Base-by-base conservation (phyloP, 2,329 filamentous ascomycete species). In the Lasiodiplodia hormozganensis region DNA sequence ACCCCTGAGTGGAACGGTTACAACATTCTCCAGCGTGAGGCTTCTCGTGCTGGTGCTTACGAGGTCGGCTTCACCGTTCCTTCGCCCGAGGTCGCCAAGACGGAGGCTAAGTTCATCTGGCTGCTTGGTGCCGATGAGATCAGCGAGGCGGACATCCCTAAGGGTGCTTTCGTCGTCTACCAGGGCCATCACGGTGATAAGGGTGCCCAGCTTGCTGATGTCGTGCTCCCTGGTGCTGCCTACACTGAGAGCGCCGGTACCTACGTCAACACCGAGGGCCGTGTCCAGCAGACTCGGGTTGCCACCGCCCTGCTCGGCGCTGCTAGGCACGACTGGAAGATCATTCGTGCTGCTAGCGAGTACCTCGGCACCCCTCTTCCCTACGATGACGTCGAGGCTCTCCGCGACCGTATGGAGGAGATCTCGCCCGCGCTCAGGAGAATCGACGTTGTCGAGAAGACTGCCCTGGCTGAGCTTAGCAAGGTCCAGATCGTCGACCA, bases 221-320 rank as follows among this genome's bases (percentile, higher is more conserved):
- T 99, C 69, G 88, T 99, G 73, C 92, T 99, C 23, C 96, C 96
- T 34, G 95, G 94, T 73, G 94, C 94, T 62, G 94, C 96, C 14
- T 99, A 97, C 84, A 98, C 95, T 28, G 96, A 99, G 85, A 99
- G 98, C 86, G 89, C 91, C 28, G 94, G 90, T 70, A 99, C 96
- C 54, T 99, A 97, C 77, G 89, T 99, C 83, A 99, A 98, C 88
- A 98, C 96, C 0, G 96, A 99, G 82, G 96, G 96, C 68, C 92
- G 96, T 75, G 93, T 96, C 25, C 96, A 99, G 84, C 91, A 97
- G 85, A 96, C 92, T 66, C 92, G 96, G 72, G 91, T 93, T 58
- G 96, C 96, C 36, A 96, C 94, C 47, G 92, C 92, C 56, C 86
- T 97, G 72, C 93, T 94, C 28, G 96, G 96, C 70, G 96, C 94